Evolutionary conservation across 352 stramenopile species (phyloP), one percentile per base, ranked within the genome.

Genomic region (Phytophthora podocarpi): DNA sequence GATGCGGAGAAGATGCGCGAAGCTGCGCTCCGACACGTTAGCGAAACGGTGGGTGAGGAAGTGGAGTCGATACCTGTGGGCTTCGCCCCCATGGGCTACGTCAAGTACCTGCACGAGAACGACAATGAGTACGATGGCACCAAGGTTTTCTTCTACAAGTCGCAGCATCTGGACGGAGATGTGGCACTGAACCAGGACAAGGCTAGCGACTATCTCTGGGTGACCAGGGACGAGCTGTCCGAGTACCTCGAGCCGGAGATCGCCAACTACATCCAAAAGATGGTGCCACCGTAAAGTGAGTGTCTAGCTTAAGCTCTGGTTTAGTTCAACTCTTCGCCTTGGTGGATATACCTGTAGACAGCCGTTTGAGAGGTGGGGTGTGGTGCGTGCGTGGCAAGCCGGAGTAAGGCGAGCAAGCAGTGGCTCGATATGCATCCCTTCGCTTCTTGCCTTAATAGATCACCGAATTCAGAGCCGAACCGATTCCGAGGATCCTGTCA

Each of bases 101-200:
- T 95, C 24, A 58, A 79, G 62, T 88, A 90, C 66, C 41, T 78
- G 59, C 83, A 95, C 72, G 72, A 78, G 23, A 61, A 87, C 28
- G 63, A 54, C 65, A 43, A 60, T 11, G 76, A 76, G 45, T 87
- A 80, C 45, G 78, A 92, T 48, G 85, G 85, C 59, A 95, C 85
- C 34, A 95, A 95, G 63, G 71, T 95, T 31, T 95, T 95, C 55
- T 92, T 93, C 58, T 95, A 93, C 78, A 95, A 95, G 70, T 82
- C 85, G 23, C 82, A 94, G 73, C 54, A 82, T 16, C 51, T 85
- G 28, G 42, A 61, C 36, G 81, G 82, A 66, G 76, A 90, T 41
- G 80, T 91, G 58, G 37, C 67, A 52, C 62, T 91, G 37, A 87
- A 95, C 56, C 50, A 52, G 35, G 40, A 57, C 28, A 86, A 91